phyloP scores from a whole-genome alignment of 139 green algal genomes.

The Diplosphaera chodatii region DNA sequence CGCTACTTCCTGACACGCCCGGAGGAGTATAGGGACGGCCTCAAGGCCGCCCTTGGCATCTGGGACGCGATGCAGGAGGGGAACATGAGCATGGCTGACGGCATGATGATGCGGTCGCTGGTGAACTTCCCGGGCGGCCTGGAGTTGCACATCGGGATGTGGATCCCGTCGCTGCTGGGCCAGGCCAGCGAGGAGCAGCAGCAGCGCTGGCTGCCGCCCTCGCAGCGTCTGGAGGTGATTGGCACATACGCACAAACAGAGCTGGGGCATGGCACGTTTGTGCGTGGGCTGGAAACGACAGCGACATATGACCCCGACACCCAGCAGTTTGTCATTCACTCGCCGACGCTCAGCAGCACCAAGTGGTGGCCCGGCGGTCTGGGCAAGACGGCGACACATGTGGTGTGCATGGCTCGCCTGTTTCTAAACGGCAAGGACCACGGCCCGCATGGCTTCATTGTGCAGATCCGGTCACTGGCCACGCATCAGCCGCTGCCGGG shows the following conservation, averaged over 20 bases:
- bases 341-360: conserved; percentile 75
- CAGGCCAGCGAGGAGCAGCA: conserved; percentile 88
- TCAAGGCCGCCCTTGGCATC: conserved; percentile 69
- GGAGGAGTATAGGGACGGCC: conserved; percentile 71
- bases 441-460: conserved; percentile 82
- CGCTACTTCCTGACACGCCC: conserved; percentile 73
- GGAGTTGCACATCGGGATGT: conserved; percentile 95
- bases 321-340: conserved; percentile 89
- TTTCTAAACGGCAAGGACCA: conserved; percentile 63
- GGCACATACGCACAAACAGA: conserved; percentile 95
- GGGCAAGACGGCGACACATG: conserved; percentile 88
- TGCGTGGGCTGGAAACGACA: conserved; percentile 93
- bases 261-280: conserved; percentile 92
- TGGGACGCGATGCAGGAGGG: conserved; percentile 72
- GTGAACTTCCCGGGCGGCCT: conserved; percentile 81
- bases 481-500: conserved; percentile 79
- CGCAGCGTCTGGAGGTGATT: conserved; percentile 62
- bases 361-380: conserved; percentile 87
- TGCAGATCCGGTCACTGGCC: conserved; percentile 74
- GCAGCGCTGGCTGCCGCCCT: conserved; percentile 78
- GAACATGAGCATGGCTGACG: conserved; percentile 69
- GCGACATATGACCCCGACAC: conserved; percentile 75
- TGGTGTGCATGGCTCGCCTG: conserved; percentile 87
- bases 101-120: conserved; percentile 59
- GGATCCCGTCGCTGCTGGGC: conserved; percentile 86